These are phyloP conservation scores for Seminavis robusta DNA, from an alignment of 108 stramenopile species.

Conservation along the genomic window DNA sequence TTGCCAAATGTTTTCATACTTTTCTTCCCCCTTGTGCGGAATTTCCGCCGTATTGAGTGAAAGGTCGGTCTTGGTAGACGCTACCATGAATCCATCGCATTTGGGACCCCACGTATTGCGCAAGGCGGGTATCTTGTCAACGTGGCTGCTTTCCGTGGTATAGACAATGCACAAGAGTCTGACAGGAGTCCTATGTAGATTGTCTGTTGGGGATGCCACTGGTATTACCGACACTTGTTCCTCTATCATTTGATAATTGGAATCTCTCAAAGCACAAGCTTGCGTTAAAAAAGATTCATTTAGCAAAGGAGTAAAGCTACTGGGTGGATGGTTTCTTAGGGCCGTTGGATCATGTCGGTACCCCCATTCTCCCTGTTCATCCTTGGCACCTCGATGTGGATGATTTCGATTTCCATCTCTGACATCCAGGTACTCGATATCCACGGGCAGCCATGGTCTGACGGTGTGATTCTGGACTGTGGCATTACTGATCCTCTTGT, in stretches of 20 bases:
- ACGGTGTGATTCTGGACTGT: too few species aligned
- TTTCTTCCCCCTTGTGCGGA: conserved; percentile 88
- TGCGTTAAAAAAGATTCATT: too few species aligned
- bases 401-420: conserved; percentile 38
- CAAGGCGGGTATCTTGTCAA: conserved; percentile 21
- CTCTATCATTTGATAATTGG: too few species aligned
- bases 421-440: conserved; percentile 62
- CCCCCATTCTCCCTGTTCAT: neutral
- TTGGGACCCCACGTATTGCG: conserved; percentile 61
- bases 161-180: conserved; percentile 22
- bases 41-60: conserved; percentile 73
- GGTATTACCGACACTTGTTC: too few species aligned
- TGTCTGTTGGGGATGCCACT: too few species aligned
- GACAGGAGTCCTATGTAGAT: neutral
- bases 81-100: conserved; percentile 95
- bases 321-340: too few species aligned
- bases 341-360: conserved; percentile 6
- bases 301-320: too few species aligned
- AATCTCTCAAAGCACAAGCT: too few species aligned
- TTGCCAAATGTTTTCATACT: conserved; percentile 97
- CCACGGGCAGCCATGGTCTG: too few species aligned
- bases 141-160: conserved; percentile 7
- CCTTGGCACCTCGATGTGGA: neutral
- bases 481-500: too few species aligned
- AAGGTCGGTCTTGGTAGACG: conserved; percentile 73